Conservation (phyloP, 23 red algal species). For the Gracilariopsis chorda region DNA sequence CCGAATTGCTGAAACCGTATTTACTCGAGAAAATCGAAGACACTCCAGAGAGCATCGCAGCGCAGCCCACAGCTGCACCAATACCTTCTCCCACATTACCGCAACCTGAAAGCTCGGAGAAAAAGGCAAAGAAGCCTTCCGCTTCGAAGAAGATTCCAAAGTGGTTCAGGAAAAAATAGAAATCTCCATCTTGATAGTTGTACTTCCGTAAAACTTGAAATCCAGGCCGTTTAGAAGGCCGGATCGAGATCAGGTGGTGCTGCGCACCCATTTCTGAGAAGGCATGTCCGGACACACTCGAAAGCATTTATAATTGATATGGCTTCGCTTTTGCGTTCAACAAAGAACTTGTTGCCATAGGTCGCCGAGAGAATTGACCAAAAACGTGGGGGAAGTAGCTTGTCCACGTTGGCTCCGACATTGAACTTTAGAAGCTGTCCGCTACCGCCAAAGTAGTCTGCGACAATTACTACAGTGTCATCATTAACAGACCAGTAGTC, state of each 20-base stretch:
- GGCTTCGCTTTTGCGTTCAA: conserved; percentile 87
- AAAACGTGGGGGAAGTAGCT: conserved; percentile 81
- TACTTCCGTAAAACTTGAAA: too few relatives aligned
- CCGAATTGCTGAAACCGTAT: conserved; percentile 8
- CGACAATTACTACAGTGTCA: conserved; percentile 92
- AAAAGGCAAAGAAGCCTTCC: not conserved
- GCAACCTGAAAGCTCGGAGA: not conserved
- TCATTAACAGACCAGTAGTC: conserved; percentile 97
- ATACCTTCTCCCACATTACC: not conserved
- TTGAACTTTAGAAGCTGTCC: conserved; percentile 97
- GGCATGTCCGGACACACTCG: conserved; percentile 62
- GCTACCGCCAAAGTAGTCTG: conserved; percentile 90
- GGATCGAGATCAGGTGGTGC: conserved; percentile 53
- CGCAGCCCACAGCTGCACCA: not conserved
- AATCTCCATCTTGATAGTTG: not conserved
- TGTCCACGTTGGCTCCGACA: conserved; percentile 85
- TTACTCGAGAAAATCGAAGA: conserved; percentile 29
- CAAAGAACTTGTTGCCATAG: conserved; percentile 98
- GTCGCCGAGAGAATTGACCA: conserved; percentile 77
- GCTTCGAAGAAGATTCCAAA: conserved; percentile 58
- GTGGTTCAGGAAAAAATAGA: conserved; percentile 38
- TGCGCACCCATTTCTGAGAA: conserved; percentile 49
- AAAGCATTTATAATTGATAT: conserved; percentile 81
- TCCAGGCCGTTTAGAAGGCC: not conserved
- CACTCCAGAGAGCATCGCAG: conserved; percentile 33